phyloP scores from a whole-genome alignment of 768 basidiomycete species.

The Tubosaeta sp. region DNA sequence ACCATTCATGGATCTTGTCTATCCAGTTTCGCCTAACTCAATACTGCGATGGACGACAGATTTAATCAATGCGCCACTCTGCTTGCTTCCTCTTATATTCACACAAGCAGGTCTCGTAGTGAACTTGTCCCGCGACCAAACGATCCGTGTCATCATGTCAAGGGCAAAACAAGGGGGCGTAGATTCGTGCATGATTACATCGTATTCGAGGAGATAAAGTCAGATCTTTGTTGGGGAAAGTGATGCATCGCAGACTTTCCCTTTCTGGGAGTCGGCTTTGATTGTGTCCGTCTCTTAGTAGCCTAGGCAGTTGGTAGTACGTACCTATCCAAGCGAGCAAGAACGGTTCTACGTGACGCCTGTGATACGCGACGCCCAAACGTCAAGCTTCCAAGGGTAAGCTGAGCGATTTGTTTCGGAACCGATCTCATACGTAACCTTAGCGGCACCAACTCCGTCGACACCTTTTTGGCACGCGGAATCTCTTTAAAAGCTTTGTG shows the following conservation, averaged over 20 bases:
- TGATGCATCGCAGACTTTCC: conserved; percentile 3
- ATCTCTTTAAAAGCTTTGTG: conserved; percentile 8
- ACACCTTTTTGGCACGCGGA: background rate
- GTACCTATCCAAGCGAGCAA: background rate
- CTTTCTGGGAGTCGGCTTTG: background rate
- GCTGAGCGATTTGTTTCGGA: conserved; percentile 4
- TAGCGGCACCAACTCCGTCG: conserved; percentile 19
- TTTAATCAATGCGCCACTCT: conserved; percentile 24
- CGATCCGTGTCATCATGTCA: no score
- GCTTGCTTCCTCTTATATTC: background rate
- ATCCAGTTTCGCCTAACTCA: background rate
- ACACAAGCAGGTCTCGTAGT: background rate
- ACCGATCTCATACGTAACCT: conserved; percentile 15
- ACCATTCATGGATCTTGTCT: conserved; percentile 9
- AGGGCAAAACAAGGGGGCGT: no score
- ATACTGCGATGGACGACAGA: conserved; percentile 7
- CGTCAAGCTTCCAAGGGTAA: background rate
- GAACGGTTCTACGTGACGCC: conserved; percentile 2
- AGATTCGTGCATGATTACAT: background rate
- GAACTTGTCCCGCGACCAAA: background rate
- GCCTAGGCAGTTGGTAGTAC: no score
- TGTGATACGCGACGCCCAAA: conserved; percentile 6
- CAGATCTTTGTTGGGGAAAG: background rate
- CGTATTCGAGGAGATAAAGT: conserved; percentile 6
- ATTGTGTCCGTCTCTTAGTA: background rate